Conservation (phyloP, 2,329 filamentous ascomycete genomes). For the Cytospora piceicola region DNA sequence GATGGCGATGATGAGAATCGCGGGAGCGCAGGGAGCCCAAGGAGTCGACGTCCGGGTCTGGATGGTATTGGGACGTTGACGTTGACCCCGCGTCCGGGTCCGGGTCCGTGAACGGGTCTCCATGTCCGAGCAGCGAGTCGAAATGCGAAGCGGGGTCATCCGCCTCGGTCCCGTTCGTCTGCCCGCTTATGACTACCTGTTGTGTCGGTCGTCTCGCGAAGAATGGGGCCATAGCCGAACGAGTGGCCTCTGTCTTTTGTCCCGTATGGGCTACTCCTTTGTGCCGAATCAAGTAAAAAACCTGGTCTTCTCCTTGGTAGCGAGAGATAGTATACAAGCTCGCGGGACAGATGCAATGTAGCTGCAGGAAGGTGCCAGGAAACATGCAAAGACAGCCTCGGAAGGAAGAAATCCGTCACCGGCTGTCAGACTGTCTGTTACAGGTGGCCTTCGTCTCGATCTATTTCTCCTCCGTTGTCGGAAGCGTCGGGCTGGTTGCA, state of each 20-base stretch:
- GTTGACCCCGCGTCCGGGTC: conserved; percentile 24
- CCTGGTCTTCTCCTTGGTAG: background rate
- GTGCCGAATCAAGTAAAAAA: background rate
- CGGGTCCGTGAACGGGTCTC: conserved; percentile 13
- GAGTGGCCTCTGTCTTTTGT: background rate
- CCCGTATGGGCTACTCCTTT: background rate
- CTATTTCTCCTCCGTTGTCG: background rate
- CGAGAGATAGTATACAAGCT: conserved; percentile 1
- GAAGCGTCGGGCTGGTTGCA: background rate
- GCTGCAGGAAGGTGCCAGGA: background rate
- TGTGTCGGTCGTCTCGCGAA: conserved; percentile 14
- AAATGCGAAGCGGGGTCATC: conserved; percentile 20
- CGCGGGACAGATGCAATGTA: background rate
- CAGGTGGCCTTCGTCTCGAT: background rate
- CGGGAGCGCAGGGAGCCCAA: conserved; percentile 11
- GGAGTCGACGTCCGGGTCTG: conserved; percentile 19
- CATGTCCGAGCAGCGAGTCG: conserved; percentile 17
- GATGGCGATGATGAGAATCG: background rate
- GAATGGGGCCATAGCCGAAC: conserved; percentile 9
- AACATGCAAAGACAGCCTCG: background rate
- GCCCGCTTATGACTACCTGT: background rate
- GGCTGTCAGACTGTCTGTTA: background rate
- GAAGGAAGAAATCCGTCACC: background rate
- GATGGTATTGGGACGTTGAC: conserved; percentile 5
- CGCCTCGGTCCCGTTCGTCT: conserved; percentile 5